phyloP scores from a whole-genome alignment of 176 grass and related monocot species.

The Elymus sibiricus region DNA sequence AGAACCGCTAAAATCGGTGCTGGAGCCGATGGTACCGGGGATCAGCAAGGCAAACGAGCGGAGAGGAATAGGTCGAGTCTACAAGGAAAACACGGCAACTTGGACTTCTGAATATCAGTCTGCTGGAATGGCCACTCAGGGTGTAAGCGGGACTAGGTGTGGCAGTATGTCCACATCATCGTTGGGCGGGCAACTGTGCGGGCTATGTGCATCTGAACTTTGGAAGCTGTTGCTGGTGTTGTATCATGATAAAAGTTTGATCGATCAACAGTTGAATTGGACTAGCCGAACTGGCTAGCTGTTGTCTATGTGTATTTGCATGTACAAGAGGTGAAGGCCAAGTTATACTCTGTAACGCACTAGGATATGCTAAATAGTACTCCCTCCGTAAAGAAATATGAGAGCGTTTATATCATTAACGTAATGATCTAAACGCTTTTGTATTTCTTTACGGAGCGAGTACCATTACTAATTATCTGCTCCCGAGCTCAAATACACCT shows the following conservation, averaged over 20 bases:
- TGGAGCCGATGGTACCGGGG: constrained; percentile 24
- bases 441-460: too few species aligned
- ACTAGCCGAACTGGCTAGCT: not conserved
- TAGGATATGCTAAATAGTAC: too few species aligned
- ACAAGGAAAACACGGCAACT: constrained; percentile 64
- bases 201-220: not conserved
- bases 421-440: too few species aligned
- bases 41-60: constrained; percentile 20
- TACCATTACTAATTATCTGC: too few species aligned
- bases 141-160: not conserved
- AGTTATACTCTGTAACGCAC: not conserved
- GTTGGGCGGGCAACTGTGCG: not conserved
- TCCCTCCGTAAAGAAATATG: too few species aligned
- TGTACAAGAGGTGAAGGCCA: not conserved
- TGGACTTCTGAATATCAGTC: constrained; percentile 51
- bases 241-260: not conserved
- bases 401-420: too few species aligned
- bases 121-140: not conserved
- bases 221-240: not conserved
- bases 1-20: constrained; percentile 36
- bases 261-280: not conserved
- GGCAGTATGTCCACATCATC: not conserved
- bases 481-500: too few species aligned
- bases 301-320: not conserved
- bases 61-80: constrained; percentile 40